These are phyloP conservation scores for Senecio squalidus DNA, from an alignment of 140 eudicot species.

Conservation along the genomic window DNA sequence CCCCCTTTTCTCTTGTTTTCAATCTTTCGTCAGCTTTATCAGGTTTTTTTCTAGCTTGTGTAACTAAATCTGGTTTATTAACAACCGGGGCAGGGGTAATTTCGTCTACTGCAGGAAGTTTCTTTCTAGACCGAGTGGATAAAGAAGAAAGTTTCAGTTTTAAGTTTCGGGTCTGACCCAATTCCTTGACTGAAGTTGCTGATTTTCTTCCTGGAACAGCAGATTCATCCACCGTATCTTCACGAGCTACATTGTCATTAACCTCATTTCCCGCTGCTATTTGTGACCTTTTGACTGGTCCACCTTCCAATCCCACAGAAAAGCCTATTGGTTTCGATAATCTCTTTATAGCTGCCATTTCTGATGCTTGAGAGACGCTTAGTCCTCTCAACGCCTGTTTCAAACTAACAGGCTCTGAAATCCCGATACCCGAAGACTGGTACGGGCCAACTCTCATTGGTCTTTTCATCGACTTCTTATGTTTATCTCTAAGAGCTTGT, in stretches of 20 bases:
- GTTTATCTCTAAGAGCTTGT: slow-evolving; percentile 33
- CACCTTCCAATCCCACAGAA: slow-evolving; percentile 38
- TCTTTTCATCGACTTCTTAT: slow-evolving; percentile 60
- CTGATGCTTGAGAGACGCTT: slow-evolving; percentile 91
- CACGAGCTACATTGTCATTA: slow-evolving; percentile 31
- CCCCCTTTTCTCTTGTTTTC: slow-evolving; percentile 59
- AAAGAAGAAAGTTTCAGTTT: slow-evolving; percentile 34
- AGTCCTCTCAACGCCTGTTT: slow-evolving; percentile 94
- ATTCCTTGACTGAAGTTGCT: slow-evolving; percentile 14
- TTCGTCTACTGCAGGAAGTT: slow-evolving; percentile 45
- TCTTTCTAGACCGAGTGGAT: slow-evolving; percentile 27
- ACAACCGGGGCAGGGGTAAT: slow-evolving; percentile 26
- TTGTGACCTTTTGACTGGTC: slow-evolving; percentile 36
- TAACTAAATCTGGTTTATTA: slow-evolving; percentile 8
- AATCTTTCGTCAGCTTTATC: slow-evolving; percentile 34
- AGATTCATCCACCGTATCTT: slow-evolving; percentile 43
- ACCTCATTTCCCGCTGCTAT: slow-evolving; percentile 41
- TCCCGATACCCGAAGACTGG: slow-evolving; percentile 53
- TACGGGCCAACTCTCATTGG: slow-evolving; percentile 51
- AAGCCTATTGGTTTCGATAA: slow-evolving; percentile 34
- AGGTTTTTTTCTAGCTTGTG: slow-evolving; percentile 21
- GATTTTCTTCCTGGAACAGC: slow-evolving; percentile 45
- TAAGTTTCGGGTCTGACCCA: slow-evolving; percentile 28
- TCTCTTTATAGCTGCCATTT: slow-evolving; percentile 78
- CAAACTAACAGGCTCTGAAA: slow-evolving; percentile 56